A percentile compares a stretch with the other conserved stretches of the same genome.
Conservation (phyloP, 140 eudicot species). For the Flaveria floridana region DNA sequence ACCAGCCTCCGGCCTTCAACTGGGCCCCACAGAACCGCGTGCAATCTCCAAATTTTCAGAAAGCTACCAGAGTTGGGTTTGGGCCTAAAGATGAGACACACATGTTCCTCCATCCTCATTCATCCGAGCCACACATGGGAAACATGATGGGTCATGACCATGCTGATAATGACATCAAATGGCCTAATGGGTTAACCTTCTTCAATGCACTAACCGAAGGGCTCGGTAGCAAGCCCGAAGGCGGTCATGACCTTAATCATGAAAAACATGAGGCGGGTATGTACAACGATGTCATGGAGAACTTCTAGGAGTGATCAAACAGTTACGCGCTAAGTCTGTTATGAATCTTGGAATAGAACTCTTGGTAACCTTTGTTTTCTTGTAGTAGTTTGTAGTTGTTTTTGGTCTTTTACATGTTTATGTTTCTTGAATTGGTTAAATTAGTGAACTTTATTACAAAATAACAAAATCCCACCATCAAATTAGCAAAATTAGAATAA, state of each 20-base stretch:
- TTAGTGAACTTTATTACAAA: slow-evolving; percentile 27
- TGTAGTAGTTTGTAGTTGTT: slow-evolving; percentile 24
- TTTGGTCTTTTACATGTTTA: slow-evolving; percentile 23
- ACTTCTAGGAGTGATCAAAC: slow-evolving; percentile 68
- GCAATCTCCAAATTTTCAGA: slow-evolving; percentile 57
- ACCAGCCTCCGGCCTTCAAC: slow-evolving; percentile 67
- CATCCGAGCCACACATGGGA: slow-evolving; percentile 65
- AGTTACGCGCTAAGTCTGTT: slow-evolving; percentile 12
- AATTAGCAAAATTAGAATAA: slow-evolving; percentile 28
- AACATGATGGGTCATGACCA: slow-evolving; percentile 62
- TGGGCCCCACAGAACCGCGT: slow-evolving; percentile 56
- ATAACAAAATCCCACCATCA: slow-evolving; percentile 29
- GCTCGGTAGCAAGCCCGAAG: slow-evolving; percentile 52
- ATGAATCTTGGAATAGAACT: slow-evolving; percentile 38
- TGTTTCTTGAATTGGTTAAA: slow-evolving; percentile 9
- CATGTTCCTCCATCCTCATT: slow-evolving; percentile 81
- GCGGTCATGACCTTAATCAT: slow-evolving; percentile 32
- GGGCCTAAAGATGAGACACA: slow-evolving; percentile 75
- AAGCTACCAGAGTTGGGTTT: slow-evolving; percentile 52
- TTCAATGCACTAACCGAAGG: slow-evolving; percentile 79
- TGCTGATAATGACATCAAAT: slow-evolving; percentile 73
- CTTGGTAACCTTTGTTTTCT: slow-evolving; percentile 33
- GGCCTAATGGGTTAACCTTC: slow-evolving; percentile 87
- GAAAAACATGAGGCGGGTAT: slow-evolving; percentile 64
- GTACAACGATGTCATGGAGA: slow-evolving; percentile 90